Conservation (phyloP, 495 filamentous ascomycete genomes). For the Penicillium longicatenatum region DNA sequence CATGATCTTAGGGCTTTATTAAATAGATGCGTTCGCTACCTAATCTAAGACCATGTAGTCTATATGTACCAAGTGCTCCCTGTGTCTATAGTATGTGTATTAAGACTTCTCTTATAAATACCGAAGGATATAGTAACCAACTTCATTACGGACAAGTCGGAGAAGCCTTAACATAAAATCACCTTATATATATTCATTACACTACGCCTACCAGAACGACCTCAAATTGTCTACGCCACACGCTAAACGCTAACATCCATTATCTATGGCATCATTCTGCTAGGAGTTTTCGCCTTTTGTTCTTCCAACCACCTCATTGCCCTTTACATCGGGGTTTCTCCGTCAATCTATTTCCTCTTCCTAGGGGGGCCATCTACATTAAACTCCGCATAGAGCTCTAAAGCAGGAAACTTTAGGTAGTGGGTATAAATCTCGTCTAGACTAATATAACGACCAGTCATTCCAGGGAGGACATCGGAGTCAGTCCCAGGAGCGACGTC, state of each 20-base stretch:
- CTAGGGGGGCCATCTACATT: background rate
- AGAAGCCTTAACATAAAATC: no score
- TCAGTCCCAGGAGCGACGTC: background rate
- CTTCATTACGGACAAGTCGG: no score
- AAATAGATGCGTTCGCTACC: background rate
- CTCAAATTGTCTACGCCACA: background rate
- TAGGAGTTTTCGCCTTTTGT: background rate
- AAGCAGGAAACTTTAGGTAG: background rate
- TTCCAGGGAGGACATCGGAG: background rate
- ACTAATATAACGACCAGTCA: background rate
- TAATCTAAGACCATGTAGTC: background rate
- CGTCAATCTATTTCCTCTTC: background rate
- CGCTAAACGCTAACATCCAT: background rate
- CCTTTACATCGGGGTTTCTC: background rate
- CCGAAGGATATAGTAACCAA: no score
- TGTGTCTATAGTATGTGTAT: no score
- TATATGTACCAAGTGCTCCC: no score
- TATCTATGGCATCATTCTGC: background rate
- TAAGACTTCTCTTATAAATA: no score
- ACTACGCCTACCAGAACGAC: background rate
- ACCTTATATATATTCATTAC: no score
- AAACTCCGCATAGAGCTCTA: background rate
- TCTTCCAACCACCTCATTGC: background rate
- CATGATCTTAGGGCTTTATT: background rate
- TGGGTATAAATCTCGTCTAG: background rate